Evolutionary conservation across 768 basidiomycete species (phyloP).

Genomic region (Panaeolus papilionaceus): DNA sequence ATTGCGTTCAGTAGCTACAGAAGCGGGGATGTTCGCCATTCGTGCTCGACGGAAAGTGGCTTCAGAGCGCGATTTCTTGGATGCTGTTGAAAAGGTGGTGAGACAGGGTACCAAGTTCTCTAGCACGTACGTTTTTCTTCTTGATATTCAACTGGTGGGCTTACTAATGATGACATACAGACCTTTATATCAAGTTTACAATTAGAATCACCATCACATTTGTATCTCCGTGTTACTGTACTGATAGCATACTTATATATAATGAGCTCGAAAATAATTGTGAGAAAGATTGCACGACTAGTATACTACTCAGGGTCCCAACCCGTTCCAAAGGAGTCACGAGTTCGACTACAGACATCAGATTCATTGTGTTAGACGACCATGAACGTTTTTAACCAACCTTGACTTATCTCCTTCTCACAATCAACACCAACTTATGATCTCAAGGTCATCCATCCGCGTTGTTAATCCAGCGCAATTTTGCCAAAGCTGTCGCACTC

Average conservation of each 20-base stretch:
- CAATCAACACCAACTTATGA: background rate
- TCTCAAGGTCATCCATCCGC: slow-evolving; percentile 2
- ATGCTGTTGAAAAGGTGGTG: slow-evolving; percentile 98
- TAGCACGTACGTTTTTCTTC: slow-evolving; percentile 74
- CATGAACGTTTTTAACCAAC: slow-evolving; percentile 12
- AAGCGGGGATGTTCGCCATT: slow-evolving; percentile 99
- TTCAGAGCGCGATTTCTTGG: slow-evolving; percentile 96
- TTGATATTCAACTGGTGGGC: slow-evolving; percentile 17
- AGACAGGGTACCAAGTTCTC: slow-evolving; percentile 98
- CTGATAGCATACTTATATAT: slow-evolving; percentile 13
- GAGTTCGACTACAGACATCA: slow-evolving; percentile 1
- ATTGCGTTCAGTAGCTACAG: slow-evolving; percentile 94
- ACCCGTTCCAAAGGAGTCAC: slow-evolving; percentile 1
- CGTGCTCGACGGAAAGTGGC: slow-evolving; percentile 96
- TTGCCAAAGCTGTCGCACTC: slow-evolving; percentile 15
- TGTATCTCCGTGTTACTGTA: slow-evolving; percentile 13
- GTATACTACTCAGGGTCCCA: background rate
- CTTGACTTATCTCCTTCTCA: slow-evolving; percentile 3
- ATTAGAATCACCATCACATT: slow-evolving; percentile 57
- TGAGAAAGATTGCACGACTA: background rate
- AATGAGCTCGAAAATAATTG: background rate
- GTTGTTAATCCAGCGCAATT: background rate
- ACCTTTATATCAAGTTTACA: slow-evolving; percentile 93
- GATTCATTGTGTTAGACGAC: background rate
- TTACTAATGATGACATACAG: slow-evolving; percentile 40